These are phyloP conservation scores for Brassica napus DNA, from an alignment of 345 rosid genomes.

Conservation along the genomic window DNA sequence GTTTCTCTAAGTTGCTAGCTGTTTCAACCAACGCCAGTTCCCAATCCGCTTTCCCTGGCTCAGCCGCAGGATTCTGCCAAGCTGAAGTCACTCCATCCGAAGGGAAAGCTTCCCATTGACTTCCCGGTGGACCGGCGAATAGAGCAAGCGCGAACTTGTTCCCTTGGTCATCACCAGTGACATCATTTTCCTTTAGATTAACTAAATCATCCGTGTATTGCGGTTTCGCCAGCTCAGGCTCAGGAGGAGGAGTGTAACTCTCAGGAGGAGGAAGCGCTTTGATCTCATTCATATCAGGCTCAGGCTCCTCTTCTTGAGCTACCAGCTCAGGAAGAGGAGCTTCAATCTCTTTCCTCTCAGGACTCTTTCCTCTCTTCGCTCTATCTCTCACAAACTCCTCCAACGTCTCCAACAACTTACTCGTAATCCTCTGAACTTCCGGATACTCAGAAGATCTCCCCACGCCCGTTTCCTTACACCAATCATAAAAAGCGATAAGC, in stretches of 20 bases:
- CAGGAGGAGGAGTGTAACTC: constrained; percentile 52
- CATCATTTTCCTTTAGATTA: constrained; percentile 68
- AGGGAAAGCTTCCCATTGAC: constrained; percentile 82
- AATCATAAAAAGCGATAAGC: constrained; percentile 63
- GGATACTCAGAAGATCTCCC: constrained; percentile 93
- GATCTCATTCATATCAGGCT: constrained; percentile 69
- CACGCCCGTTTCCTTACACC: constrained; percentile 87
- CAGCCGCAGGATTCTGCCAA: constrained; percentile 86
- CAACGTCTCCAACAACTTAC: constrained; percentile 73
- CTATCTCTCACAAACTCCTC: constrained; percentile 85
- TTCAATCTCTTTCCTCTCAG: constrained; percentile 54
- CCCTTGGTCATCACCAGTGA: constrained; percentile 85
- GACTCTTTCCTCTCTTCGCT: constrained; percentile 65
- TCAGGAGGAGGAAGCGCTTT: constrained; percentile 86
- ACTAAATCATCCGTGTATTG: constrained; percentile 66
- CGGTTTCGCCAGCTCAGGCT: constrained; percentile 44
- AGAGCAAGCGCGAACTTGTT: constrained; percentile 84
- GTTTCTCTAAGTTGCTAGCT: constrained; percentile 71
- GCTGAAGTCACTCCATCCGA: constrained; percentile 73
- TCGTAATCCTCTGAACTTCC: constrained; percentile 82
- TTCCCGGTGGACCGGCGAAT: constrained; percentile 49
- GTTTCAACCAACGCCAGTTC: constrained; percentile 89
- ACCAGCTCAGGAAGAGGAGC: constrained; percentile 30
- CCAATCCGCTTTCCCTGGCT: constrained; percentile 90
- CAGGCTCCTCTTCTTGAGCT: constrained; percentile 43